Evolutionary conservation across 495 filamentous ascomycete species (phyloP).

Genomic region (Neurospora tetrasperma): DNA sequence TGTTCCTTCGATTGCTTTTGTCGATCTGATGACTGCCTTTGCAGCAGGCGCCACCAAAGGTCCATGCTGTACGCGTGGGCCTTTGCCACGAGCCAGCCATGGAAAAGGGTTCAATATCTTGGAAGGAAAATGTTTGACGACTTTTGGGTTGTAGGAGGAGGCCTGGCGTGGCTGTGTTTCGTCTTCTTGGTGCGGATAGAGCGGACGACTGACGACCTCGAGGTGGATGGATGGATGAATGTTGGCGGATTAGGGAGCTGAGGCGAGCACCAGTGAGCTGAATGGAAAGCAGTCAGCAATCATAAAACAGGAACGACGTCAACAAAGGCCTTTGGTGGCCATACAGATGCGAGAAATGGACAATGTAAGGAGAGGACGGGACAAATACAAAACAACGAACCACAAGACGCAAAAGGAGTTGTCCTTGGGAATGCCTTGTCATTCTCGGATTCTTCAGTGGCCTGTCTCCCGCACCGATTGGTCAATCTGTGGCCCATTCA

Average conservation of each 20-base stretch:
- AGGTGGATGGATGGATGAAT: neutral
- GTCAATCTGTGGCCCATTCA: neutral
- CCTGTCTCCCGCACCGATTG: neutral
- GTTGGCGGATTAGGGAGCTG: neutral
- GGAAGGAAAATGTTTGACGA: neutral
- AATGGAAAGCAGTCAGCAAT: neutral
- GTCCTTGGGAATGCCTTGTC: neutral
- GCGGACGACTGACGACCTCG: neutral
- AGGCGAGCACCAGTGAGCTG: neutral
- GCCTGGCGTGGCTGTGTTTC: neutral
- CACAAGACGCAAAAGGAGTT: neutral
- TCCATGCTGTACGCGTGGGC: constrained; percentile 1
- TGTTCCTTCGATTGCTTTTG: neutral
- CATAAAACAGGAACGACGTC: neutral
- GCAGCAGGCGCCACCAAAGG: neutral
- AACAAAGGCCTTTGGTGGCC: neutral
- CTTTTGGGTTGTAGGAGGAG: neutral
- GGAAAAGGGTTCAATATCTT: neutral
- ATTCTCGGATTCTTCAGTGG: neutral
- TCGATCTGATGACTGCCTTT: neutral
- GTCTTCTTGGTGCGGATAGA: neutral
- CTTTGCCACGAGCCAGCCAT: neutral
- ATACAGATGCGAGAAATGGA: neutral
- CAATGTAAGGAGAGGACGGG: neutral
- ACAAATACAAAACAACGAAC: neutral